Percentiles rank a stretch among this genome's conserved stretches.
Conservation (phyloP, 768 basidiomycete genomes). For the Clitopilus passeckerianus region DNA sequence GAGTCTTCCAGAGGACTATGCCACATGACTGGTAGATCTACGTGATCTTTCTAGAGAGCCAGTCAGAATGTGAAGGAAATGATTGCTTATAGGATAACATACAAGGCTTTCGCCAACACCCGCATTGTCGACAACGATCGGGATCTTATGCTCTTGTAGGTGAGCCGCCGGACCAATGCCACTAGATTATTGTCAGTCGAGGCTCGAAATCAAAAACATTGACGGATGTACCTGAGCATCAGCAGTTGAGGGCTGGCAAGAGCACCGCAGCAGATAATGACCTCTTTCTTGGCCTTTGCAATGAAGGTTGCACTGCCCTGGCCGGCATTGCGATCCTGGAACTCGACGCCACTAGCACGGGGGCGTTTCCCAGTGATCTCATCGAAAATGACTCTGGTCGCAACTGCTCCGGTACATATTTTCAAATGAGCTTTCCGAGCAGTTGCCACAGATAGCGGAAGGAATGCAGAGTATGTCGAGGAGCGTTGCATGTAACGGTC, state of each 20-base stretch:
- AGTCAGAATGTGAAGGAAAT: not conserved
- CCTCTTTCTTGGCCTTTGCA: constrained; percentile 12
- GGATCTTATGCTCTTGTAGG: constrained; percentile 21
- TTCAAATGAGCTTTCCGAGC: constrained; percentile 11
- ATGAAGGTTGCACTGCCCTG: not conserved
- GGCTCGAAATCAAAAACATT: not conserved
- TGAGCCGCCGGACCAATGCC: constrained; percentile 37
- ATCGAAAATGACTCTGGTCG: constrained; percentile 10
- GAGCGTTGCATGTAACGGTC: constrained; percentile 12
- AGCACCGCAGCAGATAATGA: constrained; percentile 31
- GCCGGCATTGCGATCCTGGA: not conserved
- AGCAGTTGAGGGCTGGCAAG: constrained; percentile 38
- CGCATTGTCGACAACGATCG: constrained; percentile 22
- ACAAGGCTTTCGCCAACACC: constrained; percentile 29
- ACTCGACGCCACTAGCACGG: not conserved
- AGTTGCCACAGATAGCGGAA: constrained; percentile 10
- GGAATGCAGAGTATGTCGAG: constrained; percentile 17
- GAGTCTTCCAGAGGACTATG: constrained; percentile 25
- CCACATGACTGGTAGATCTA: constrained; percentile 26
- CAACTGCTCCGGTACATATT: constrained; percentile 15
- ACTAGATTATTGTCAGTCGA: constrained; percentile 8
- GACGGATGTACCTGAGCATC: constrained; percentile 19
- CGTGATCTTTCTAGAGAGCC: constrained; percentile 30
- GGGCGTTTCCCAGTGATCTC: not conserved
- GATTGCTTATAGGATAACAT: not conserved